These are phyloP conservation scores for Crotalaria pallida DNA, from an alignment of 306 rosid species.

Conservation along the genomic window DNA sequence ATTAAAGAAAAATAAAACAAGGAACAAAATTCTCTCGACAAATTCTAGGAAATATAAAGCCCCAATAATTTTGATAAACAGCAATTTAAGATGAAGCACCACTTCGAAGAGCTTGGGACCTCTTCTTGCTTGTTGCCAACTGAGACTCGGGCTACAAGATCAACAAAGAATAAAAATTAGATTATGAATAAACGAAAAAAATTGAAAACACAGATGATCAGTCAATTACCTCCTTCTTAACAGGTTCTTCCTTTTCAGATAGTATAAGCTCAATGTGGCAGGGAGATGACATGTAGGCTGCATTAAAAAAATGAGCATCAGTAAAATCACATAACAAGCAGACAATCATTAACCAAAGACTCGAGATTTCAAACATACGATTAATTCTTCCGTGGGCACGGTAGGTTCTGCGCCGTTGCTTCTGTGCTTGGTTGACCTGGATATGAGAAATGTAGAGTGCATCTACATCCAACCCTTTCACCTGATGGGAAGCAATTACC, in stretches of 20 bases:
- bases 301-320: neutral
- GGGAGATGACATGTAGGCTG: slow-evolving; percentile 95
- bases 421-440: slow-evolving; percentile 92
- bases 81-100: slow-evolving; percentile 55
- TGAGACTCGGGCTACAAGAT: slow-evolving; percentile 64
- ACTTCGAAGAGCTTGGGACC: slow-evolving; percentile 45
- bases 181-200: neutral
- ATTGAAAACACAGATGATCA: neutral
- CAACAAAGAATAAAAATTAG: neutral
- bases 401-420: slow-evolving; percentile 89
- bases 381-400: slow-evolving; percentile 95
- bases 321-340: neutral
- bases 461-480: slow-evolving; percentile 90
- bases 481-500: slow-evolving; percentile 29
- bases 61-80: neutral
- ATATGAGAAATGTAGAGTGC: slow-evolving; percentile 62
- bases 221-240: slow-evolving; percentile 71
- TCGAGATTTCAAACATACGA: slow-evolving; percentile 35
- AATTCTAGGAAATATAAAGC: neutral
- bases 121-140: slow-evolving; percentile 74
- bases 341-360: neutral
- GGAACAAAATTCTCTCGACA: slow-evolving; percentile 26
- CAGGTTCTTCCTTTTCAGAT: slow-evolving; percentile 89
- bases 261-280: slow-evolving; percentile 84
- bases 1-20: neutral